Percentiles rank a stretch among this genome's conserved stretches.
Evolutionary conservation across 2,329 filamentous ascomycete genomes (phyloP).

Genomic region (Colletotrichum magnum): DNA sequence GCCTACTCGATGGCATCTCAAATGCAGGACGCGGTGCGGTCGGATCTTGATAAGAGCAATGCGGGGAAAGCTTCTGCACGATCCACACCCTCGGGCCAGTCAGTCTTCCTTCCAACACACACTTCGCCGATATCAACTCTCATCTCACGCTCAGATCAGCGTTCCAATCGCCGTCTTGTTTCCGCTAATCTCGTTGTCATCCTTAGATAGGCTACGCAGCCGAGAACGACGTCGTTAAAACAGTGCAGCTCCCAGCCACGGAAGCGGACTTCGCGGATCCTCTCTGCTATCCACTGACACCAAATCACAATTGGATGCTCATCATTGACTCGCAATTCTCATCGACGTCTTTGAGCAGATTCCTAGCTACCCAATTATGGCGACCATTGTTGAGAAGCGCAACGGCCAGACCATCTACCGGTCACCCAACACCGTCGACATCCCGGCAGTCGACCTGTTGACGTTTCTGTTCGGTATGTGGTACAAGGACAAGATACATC

Average conservation of each 20-base stretch:
- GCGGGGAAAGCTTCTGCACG: conserved; percentile 25
- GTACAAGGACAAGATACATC: neutral
- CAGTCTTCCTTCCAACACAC: conserved; percentile 1
- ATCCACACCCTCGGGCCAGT: neutral
- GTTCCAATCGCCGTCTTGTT: too few species aligned
- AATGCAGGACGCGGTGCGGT: conserved; percentile 12
- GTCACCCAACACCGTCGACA: conserved; percentile 46
- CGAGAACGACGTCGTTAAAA: too few species aligned
- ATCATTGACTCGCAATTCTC: too few species aligned
- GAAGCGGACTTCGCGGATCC: too few species aligned
- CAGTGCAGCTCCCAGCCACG: too few species aligned
- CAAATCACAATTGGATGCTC: too few species aligned
- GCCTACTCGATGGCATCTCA: conserved; percentile 8
- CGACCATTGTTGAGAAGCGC: conserved; percentile 37
- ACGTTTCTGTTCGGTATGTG: conserved; percentile 59
- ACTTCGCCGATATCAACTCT: too few species aligned
- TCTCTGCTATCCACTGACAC: too few species aligned
- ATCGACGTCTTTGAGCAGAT: too few species aligned
- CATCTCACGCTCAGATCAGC: too few species aligned
- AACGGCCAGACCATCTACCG: conserved; percentile 53
- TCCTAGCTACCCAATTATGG: conserved; percentile 19
- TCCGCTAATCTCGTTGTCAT: too few species aligned
- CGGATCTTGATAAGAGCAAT: conserved; percentile 28
- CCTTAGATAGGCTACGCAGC: too few species aligned
- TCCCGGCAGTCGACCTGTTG: conserved; percentile 59